Base-by-base conservation (phyloP, 805 yeast genomes). In the Scheffersomyces coipomensis region DNA sequence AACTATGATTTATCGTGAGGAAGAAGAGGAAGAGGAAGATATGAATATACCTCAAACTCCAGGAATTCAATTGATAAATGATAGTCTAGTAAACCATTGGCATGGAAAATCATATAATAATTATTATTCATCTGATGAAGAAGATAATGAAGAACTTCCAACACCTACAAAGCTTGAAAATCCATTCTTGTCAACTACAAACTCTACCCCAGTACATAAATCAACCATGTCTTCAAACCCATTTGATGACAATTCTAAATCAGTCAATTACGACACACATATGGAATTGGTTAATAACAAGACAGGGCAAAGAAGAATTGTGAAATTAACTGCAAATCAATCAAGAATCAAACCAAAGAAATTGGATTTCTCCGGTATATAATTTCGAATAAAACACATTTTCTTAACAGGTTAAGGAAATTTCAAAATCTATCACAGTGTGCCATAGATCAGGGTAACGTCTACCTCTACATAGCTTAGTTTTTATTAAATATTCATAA, bases 331-430 rank as follows among this genome's bases (percentile, higher is more conserved):
- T 38, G 56, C 53, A 10, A 49, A 55, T n/a, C 71, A 68, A 45
- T 53, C 49, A 42, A 53, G 49, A 35, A 56, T 66, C 31, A 62
- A 60, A 45, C 75, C 75, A 1, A 64, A 56, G 47, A 67, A 61
- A 44, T 56, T 68, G 46, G 64, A 62, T 38, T 65, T 64, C 39
- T 40, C 42, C 17, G 19, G 21, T 13, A 15, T 29, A n/a, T 33
- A 31, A 17, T 19, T 21, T 5, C 4, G 12, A 16, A 10, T 23
- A 17, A 18, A 11, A 12, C 11, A n/a, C 5, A 7, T 9, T 12
- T 24, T 12, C 37, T 26, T 34, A 22, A 34, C 37, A 12, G 37
- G 37, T 34, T 29, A 34, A 34, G 37, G n/a, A 8, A 24, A n/a
- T n/a, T n/a, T n/a, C n/a, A n/a, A n/a, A n/a, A n/a, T n/a, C n/a